Evolutionary conservation across 176 grass and related monocot species (phyloP).

Genomic region (Bonia amplexicaulis): DNA sequence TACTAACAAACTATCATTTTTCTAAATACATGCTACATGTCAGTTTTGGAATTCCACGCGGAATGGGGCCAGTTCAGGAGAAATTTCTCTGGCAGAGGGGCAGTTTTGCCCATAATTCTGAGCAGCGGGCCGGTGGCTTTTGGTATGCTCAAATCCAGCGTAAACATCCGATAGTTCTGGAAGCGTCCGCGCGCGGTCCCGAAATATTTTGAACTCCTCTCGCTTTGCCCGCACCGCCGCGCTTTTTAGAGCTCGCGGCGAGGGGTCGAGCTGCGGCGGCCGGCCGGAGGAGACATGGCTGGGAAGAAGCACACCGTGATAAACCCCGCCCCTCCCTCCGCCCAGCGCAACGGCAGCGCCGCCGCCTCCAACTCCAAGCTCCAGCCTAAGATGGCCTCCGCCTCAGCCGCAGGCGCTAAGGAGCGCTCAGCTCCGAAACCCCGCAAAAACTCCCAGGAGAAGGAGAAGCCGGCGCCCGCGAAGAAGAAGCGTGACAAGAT

Average conservation of each 20-base stretch:
- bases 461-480: background rate
- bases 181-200: conserved; percentile 17
- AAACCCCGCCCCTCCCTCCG: background rate
- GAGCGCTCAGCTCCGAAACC: background rate
- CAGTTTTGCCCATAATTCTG: no score
- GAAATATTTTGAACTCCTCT: conserved; percentile 15
- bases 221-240: background rate
- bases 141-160: no score
- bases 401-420: background rate
- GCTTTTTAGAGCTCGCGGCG: background rate
- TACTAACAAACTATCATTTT: no score
- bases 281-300: conserved; percentile 17
- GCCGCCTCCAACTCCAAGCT: background rate
- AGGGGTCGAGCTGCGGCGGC: background rate
- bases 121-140: no score
- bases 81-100: no score
- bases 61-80: no score
- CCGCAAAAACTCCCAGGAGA: background rate
- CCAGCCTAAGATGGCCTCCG: background rate
- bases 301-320: conserved; percentile 11
- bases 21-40: no score
- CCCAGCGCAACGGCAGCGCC: background rate
- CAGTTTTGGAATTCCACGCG: no score
- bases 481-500: conserved; percentile 16
- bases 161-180: background rate